Conservation (phyloP, 352 stramenopile species). For the Phytophthora pini region DNA sequence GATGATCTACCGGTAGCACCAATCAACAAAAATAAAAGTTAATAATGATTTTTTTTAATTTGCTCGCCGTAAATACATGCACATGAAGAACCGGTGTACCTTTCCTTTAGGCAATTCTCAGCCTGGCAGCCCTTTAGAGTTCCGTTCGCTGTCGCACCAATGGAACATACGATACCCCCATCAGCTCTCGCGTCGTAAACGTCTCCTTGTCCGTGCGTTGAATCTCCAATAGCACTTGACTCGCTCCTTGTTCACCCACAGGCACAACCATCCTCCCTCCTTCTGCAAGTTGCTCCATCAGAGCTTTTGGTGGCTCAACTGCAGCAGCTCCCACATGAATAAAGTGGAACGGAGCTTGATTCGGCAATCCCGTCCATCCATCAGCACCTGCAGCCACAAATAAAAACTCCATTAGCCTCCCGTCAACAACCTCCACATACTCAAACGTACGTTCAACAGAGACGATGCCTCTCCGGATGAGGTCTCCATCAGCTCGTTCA, state of each 20-base stretch:
- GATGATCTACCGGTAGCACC: no score
- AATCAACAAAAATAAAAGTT: no score
- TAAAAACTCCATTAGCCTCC: neutral
- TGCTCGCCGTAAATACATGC: no score
- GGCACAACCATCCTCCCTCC: conserved; percentile 94
- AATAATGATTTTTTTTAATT: no score
- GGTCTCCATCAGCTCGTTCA: conserved; percentile 72
- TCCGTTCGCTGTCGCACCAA: conserved; percentile 66
- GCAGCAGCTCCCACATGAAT: conserved; percentile 98
- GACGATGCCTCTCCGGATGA: conserved; percentile 71
- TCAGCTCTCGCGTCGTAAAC: conserved; percentile 64
- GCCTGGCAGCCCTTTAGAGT: conserved; percentile 17
- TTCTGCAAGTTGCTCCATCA: conserved; percentile 89
- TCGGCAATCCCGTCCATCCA: conserved; percentile 92
- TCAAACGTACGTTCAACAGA: conserved; percentile 50
- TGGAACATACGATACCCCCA: conserved; percentile 81
- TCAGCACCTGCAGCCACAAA: conserved; percentile 60
- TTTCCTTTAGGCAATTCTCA: no score
- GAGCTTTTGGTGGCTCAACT: conserved; percentile 77
- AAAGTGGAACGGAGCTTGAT: conserved; percentile 93
- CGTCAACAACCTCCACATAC: neutral
- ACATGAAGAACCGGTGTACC: no score
- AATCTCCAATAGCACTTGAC: conserved; percentile 86
- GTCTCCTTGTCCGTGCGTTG: conserved; percentile 40
- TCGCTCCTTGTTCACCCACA: conserved; percentile 72